Conservation (phyloP, 2,329 filamentous ascomycete species). For the Bipolaris cookei region DNA sequence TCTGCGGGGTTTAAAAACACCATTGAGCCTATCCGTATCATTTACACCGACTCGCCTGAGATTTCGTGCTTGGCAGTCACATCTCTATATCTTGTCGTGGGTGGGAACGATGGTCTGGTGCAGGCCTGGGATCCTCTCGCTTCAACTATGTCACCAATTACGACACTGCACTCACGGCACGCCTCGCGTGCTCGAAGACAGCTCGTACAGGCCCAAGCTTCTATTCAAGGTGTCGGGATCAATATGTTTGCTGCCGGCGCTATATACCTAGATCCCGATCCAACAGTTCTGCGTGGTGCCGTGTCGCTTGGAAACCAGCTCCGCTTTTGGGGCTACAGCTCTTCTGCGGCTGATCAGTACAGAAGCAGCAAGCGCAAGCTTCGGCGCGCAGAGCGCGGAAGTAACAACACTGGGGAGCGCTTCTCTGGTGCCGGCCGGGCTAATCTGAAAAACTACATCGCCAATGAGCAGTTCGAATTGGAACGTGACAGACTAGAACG, state of each 20-base stretch:
- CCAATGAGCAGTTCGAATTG: conserved; percentile 82
- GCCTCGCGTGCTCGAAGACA: conserved; percentile 82
- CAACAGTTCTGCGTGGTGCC: conserved; percentile 82
- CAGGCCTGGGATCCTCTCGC: conserved; percentile 97
- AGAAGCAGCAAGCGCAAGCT: conserved; percentile 79
- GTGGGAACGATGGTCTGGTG: conserved; percentile 91
- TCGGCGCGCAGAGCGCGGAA: conserved; percentile 71
- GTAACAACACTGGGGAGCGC: conserved; percentile 64
- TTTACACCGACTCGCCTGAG: conserved; percentile 88
- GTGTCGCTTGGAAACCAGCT: conserved; percentile 86
- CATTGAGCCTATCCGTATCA: conserved; percentile 75
- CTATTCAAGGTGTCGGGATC: conserved; percentile 70
- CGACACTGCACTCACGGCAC: conserved; percentile 85
- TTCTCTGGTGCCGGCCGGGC: conserved; percentile 69
- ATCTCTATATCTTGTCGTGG: conserved; percentile 86
- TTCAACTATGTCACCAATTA: conserved; percentile 76
- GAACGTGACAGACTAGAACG: conserved; percentile 72
- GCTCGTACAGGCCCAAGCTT: conserved; percentile 69
- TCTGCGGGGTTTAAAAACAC: conserved; percentile 62
- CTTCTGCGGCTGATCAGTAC: conserved; percentile 73
- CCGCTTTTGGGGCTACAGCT: conserved; percentile 93
- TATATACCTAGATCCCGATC: conserved; percentile 84
- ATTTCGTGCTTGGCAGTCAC: conserved; percentile 83
- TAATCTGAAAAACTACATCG: conserved; percentile 80
- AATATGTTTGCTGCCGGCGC: conserved; percentile 83